Evolutionary conservation across 441 rosid genomes (phyloP), one percentile per base, ranked within the genome.

Genomic region (Eruca vesicaria): DNA sequence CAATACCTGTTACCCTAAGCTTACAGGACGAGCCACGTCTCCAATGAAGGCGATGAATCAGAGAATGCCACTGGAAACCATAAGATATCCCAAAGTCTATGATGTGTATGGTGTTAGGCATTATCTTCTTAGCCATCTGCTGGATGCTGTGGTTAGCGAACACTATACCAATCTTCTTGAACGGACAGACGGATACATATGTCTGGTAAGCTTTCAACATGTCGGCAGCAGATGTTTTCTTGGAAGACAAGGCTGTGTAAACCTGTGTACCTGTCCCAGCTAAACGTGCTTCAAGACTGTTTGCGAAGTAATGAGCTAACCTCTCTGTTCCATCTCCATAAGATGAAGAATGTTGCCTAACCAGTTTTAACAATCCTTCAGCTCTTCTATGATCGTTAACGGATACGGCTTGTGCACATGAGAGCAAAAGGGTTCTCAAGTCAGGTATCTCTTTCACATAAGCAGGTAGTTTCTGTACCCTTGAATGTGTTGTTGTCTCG

Each of bases 301-400:
- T 84, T 1, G 94, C 92, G 50, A 94, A 94, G 69, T 73, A 85
- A 74, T 89, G 97, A 55, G 98, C 94, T 66, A 89, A 69, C 61
- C 99, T 87, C 81, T 92, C 98, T 78, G 90, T 79, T 4, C 96
- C 98, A 78, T 92, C 93, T 8, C 99, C 97, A 5, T 76, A 67
- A 62, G 90, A 84, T 0, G 89, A 92, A 76, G 97, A 87, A 63
- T 90, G 84, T 76, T 83, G 93, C 83, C 88, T 87, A 69, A 94
- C 84, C 80, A 86, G 84, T 80, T 79, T 86, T 36, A 94, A 73
- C 28, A 82, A 71, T 32, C 88, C 96, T 15, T 78, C 78, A 59
- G 93, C 88, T 35, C 86, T 87, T 77, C 72, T 79, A 26, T 76
- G 81, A 58, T 94, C 97, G 66, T 83, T 74, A 26, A 61, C 72